Percentiles rank a stretch among this genome's conserved stretches.
Conservation (phyloP, 176 grass and related monocot genomes). For the Aegilops sharonensis region DNA sequence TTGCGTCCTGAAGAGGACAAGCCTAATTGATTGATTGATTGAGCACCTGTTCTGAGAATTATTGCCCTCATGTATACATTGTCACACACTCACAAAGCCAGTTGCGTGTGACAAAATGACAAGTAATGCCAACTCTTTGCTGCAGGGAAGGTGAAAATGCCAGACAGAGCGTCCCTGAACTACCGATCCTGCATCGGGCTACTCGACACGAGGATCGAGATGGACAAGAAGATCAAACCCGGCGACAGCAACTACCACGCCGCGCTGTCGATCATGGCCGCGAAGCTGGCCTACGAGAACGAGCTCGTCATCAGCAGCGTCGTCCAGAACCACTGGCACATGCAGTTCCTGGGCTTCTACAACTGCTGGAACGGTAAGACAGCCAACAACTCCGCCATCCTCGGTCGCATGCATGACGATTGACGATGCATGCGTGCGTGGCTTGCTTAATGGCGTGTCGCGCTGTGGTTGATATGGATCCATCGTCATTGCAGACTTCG, state of each 20-base stretch:
- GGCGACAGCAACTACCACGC: conserved; percentile 53
- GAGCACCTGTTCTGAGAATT: not conserved
- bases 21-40: not conserved
- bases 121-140: not conserved
- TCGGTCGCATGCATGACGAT: not conserved
- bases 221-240: conserved; percentile 57
- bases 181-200: conserved; percentile 59
- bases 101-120: conserved; percentile 7
- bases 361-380: conserved; percentile 80
- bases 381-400: not conserved
- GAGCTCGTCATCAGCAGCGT: conserved; percentile 40
- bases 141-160: conserved; percentile 54
- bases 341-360: conserved; percentile 64
- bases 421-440: not conserved
- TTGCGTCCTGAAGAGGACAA: conserved; percentile 33
- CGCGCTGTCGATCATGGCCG: conserved; percentile 76
- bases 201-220: conserved; percentile 55
- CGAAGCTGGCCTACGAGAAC: conserved; percentile 78
- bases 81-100: not conserved
- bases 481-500: conserved; percentile 40
- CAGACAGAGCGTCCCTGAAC: conserved; percentile 40
- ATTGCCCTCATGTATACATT: not conserved
- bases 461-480: too few relatives aligned
- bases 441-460: not conserved
- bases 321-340: conserved; percentile 63